These are phyloP conservation scores for Wallacemonas sp. DNA, from an alignment of 208 protist genomes.

Conservation along the genomic window DNA sequence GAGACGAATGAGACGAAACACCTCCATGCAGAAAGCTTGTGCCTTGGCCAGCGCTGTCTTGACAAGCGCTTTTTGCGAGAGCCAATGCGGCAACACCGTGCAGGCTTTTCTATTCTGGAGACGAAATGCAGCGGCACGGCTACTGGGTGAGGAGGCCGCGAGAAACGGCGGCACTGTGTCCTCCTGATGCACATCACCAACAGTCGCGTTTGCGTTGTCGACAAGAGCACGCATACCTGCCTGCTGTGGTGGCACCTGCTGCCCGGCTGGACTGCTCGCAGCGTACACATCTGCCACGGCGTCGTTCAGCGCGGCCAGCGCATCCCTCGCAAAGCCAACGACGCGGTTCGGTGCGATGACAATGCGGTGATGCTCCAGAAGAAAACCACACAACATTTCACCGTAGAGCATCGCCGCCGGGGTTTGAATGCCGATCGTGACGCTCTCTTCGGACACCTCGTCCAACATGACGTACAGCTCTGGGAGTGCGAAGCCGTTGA, in stretches of 20 bases:
- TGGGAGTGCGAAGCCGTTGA: constrained; percentile 65
- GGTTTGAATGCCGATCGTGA: constrained; percentile 49
- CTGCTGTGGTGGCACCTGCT: background rate
- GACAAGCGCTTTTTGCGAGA: constrained; percentile 16
- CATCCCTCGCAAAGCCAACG: constrained; percentile 40
- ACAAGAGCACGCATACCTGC: no score
- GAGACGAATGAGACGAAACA: constrained; percentile 43
- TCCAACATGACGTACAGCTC: constrained; percentile 75
- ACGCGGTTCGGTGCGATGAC: constrained; percentile 50
- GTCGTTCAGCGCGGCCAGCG: constrained; percentile 13
- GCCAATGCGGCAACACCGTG: constrained; percentile 12
- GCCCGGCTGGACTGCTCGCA: background rate
- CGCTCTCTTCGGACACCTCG: constrained; percentile 59
- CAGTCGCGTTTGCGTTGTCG: no score
- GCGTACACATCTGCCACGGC: background rate
- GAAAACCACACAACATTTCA: constrained; percentile 61
- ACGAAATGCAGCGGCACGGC: no score
- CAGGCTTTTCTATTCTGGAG: background rate
- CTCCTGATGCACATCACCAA: no score
- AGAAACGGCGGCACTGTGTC: no score
- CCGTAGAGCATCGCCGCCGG: constrained; percentile 63
- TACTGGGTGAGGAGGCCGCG: no score
- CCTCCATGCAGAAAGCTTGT: constrained; percentile 31
- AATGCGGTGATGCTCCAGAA: constrained; percentile 55
- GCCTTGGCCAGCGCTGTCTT: constrained; percentile 26